These are phyloP conservation scores for Candida tallmaniae DNA, from an alignment of 805 yeast species.

Conservation along the genomic window DNA sequence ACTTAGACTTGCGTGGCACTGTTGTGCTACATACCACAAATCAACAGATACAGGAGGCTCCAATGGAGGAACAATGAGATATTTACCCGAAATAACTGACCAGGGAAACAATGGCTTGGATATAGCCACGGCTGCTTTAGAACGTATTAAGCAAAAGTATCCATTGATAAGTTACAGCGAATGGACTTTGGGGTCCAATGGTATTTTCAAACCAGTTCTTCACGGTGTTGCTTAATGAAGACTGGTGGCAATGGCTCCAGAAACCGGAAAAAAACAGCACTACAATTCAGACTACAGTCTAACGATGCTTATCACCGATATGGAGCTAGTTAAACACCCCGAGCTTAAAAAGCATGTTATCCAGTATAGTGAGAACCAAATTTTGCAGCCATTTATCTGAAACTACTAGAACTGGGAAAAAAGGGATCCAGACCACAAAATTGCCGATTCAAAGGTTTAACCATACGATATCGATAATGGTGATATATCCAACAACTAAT, in stretches of 20 bases:
- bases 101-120: conserved; percentile 49
- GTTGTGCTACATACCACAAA: conserved; percentile 74
- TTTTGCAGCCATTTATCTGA: conserved; percentile 63
- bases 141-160: conserved; percentile 49
- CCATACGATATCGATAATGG: too few species aligned
- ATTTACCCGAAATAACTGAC: conserved; percentile 48
- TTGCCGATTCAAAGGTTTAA: too few species aligned
- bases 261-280: conserved; percentile 53
- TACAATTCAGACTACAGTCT: conserved; percentile 57
- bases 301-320: conserved; percentile 87
- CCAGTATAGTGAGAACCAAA: conserved; percentile 63
- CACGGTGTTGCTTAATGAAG: conserved; percentile 31
- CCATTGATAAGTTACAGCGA: conserved; percentile 66
- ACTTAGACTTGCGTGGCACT: conserved; percentile 83
- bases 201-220: conserved; percentile 71
- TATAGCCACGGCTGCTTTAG: conserved; percentile 51
- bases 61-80: conserved; percentile 51
- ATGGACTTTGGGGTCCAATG: conserved; percentile 72
- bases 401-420: conserved; percentile 75
- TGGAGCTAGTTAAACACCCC: conserved; percentile 61
- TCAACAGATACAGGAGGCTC: conserved; percentile 56
- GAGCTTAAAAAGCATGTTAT: conserved; percentile 58
- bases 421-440: conserved; percentile 28
- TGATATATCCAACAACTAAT: too few species aligned
- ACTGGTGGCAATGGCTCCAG: conserved; percentile 45